Evolutionary conservation across 2,329 filamentous ascomycete species (phyloP), one percentile per base, ranked within the genome.

Genomic region (Xylariomycetidae sp.): DNA sequence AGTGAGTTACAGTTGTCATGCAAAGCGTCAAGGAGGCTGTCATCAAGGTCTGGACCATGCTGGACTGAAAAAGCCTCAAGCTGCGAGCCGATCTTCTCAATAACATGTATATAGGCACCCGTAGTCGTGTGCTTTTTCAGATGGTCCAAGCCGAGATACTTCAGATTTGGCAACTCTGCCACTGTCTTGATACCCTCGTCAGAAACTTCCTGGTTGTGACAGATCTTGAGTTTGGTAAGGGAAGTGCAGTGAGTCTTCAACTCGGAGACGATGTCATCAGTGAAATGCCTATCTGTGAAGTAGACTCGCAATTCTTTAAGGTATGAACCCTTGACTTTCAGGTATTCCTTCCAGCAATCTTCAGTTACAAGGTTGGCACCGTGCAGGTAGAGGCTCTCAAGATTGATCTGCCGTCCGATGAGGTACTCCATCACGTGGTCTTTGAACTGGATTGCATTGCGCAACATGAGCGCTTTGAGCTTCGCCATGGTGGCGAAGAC

Each of bases 361-460:
- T 92, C 80, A 8, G 82, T 80, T 12, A 97, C 67, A 1, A 97
- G 75, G 46, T 95, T 97, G 8, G 87, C 80, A 9, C 88, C 86
- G 42, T 92, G 82, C 1, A 97, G 70, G 42, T 88, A 85, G 27
- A 97, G 69, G 36, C 78, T 72, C 39, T 80, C 74, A n/a, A 96
- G 67, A 7, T 73, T 61, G 31, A 78, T 74, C 31, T 84, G 73
- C 30, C 86, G 84, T 35, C 80, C 79, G 14, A 86, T 67, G 51
- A 96, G 74, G 56, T 90, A 95, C 33, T 87, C 77, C 59, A 96
- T 73, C 26, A 88, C 84, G 25, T 71, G 70, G 50, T 96, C 85
- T 59, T 94, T 95, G 69, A 96, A 83, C 53, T 95, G 89, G 31
- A 92, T 85, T n/a, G 82, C 87, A 50, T 89, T 90, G 30, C 84